phyloP scores from a whole-genome alignment of 768 basidiomycete genomes.

The Porpolomopsis calyptriformis region DNA sequence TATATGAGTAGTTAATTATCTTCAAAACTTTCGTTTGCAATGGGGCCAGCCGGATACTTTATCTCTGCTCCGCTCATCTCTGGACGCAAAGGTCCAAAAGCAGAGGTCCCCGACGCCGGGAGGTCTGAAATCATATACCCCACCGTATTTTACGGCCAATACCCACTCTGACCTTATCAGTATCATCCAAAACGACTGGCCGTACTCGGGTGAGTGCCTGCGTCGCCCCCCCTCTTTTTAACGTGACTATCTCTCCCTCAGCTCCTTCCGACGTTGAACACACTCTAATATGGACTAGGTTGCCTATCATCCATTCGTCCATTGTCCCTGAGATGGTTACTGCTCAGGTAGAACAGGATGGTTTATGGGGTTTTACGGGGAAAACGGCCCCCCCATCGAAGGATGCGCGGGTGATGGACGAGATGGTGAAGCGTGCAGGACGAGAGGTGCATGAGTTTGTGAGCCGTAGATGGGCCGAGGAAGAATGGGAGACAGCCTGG shows the following conservation, averaged over 20 bases:
- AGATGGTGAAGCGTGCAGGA: constrained; percentile 39
- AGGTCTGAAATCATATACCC: constrained; percentile 25
- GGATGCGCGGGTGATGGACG: constrained; percentile 44
- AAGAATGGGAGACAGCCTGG: constrained; percentile 85
- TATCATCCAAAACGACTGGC: constrained; percentile 80
- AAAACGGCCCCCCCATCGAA: constrained; percentile 38
- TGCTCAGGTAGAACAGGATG: constrained; percentile 58
- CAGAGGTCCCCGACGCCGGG: too few species aligned
- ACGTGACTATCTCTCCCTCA: constrained; percentile 11
- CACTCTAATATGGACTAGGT: constrained; percentile 64
- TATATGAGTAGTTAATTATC: constrained; percentile 47
- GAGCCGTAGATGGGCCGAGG: constrained; percentile 53
- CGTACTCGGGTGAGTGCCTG: constrained; percentile 56
- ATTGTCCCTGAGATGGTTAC: constrained; percentile 42
- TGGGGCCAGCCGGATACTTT: constrained; percentile 66
- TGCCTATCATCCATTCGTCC: constrained; percentile 58
- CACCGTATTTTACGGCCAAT: constrained; percentile 56
- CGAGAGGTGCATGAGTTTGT: constrained; percentile 56
- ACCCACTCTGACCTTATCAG: constrained; percentile 50
- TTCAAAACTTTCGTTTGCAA: constrained; percentile 56
- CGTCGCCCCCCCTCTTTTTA: constrained; percentile 8
- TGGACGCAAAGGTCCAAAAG: constrained; percentile 28
- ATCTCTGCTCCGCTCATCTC: constrained; percentile 45
- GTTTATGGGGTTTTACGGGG: constrained; percentile 78
- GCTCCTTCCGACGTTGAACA: constrained; percentile 70